Evolutionary conservation across 202 grass and related monocot species (phyloP).

Genomic region (Eragrostis tef): DNA sequence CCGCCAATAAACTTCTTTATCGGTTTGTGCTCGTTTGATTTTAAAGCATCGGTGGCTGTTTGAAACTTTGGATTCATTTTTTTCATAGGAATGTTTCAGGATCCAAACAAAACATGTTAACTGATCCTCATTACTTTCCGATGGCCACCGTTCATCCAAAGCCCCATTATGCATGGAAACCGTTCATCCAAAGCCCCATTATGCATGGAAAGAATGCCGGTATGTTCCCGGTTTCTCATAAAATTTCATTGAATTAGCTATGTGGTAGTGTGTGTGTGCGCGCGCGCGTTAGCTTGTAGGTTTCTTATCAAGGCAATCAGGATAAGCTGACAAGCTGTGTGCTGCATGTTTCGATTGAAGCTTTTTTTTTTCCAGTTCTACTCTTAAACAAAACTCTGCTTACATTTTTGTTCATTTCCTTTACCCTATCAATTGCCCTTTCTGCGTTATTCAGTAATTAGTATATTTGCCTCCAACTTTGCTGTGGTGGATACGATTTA

Average conservation of each 20-base stretch:
- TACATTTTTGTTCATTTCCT: neutral
- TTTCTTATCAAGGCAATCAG: too few species aligned
- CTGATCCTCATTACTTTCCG: neutral
- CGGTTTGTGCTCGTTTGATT: neutral
- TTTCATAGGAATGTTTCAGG: too few species aligned
- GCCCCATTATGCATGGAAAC: neutral
- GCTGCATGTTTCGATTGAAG: neutral
- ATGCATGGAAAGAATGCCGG: neutral
- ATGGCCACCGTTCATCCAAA: neutral
- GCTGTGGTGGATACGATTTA: neutral
- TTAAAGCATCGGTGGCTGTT: neutral
- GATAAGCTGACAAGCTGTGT: neutral
- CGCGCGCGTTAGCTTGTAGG: too few species aligned
- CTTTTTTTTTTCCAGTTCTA: neutral
- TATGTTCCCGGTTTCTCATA: neutral
- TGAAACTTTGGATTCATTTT: neutral
- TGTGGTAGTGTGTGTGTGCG: too few species aligned
- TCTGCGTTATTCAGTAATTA: neutral
- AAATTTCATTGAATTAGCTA: neutral
- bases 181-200: neutral
- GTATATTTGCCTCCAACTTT: neutral
- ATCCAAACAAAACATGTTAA: too few species aligned
- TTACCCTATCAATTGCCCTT: neutral
- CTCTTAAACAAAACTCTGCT: neutral
- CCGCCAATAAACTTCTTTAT: neutral